Percentiles rank a stretch among this genome's conserved stretches.
Evolutionary conservation across 2,329 filamentous ascomycete genomes (phyloP).

Genomic region (Aureobasidium sp.): DNA sequence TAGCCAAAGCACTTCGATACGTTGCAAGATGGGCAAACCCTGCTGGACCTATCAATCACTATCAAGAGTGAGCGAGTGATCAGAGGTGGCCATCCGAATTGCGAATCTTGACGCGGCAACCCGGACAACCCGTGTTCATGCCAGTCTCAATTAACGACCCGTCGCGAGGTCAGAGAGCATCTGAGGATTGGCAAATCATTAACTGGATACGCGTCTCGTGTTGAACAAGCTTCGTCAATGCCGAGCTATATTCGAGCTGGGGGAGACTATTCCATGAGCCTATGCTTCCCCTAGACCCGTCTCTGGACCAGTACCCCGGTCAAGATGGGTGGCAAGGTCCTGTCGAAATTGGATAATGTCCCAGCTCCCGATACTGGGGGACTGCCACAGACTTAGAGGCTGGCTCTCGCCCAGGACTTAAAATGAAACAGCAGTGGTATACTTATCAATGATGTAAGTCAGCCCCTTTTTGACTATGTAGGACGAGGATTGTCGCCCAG

Average conservation of each 20-base stretch:
- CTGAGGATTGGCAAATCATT: neutral
- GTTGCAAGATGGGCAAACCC: neutral
- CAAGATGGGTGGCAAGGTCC: neutral
- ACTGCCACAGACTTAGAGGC: neutral
- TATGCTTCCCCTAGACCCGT: neutral
- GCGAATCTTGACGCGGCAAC: neutral
- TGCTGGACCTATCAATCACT: neutral
- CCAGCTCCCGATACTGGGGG: neutral
- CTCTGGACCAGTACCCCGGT: slow-evolving; percentile 4
- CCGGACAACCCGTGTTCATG: neutral
- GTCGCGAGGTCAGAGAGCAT: neutral
- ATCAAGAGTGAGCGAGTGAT: neutral
- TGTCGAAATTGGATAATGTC: neutral
- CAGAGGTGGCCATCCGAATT: neutral
- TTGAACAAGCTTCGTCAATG: neutral
- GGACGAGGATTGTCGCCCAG: neutral
- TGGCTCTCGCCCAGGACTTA: slow-evolving; percentile 3
- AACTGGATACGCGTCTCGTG: neutral
- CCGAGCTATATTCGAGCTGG: neutral
- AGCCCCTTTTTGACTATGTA: neutral
- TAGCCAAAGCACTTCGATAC: neutral
- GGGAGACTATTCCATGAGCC: neutral
- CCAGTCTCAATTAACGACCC: neutral
- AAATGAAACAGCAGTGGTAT: slow-evolving; percentile 9
- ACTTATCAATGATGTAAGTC: neutral